Evolutionary conservation across 768 basidiomycete species (phyloP).

Genomic region (Suillus bovinus): DNA sequence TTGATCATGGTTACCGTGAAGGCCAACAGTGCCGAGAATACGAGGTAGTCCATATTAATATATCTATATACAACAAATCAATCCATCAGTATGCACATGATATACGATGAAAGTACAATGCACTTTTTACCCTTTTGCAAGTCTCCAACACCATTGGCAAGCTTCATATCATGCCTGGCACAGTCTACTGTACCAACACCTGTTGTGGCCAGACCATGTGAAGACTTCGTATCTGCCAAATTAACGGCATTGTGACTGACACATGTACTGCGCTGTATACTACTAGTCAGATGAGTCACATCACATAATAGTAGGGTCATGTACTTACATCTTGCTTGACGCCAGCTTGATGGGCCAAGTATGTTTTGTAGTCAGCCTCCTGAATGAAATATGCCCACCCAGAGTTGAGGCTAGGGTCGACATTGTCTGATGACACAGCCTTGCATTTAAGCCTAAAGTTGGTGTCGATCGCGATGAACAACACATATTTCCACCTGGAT

Average conservation of each 20-base stretch:
- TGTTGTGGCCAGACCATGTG: background rate
- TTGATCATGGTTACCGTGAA: background rate
- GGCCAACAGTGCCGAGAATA: background rate
- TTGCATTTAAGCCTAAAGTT: background rate
- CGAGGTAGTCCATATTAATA: background rate
- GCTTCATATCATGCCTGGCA: no score
- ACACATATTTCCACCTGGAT: background rate
- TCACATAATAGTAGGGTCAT: no score
- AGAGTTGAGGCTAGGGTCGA: background rate
- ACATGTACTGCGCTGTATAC: background rate
- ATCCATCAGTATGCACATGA: no score
- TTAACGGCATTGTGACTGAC: background rate
- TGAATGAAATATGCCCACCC: background rate
- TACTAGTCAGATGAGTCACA: no score
- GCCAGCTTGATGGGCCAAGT: background rate
- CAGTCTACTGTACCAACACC: background rate
- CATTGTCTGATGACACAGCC: background rate
- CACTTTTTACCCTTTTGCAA: background rate
- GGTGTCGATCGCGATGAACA: background rate
- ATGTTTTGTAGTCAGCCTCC: background rate
- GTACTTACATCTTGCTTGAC: no score
- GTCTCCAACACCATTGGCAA: no score
- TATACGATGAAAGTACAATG: no score
- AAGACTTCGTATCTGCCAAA: background rate
- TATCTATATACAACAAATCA: background rate